A percentile compares a stretch with the other conserved stretches of the same genome.
These are phyloP conservation scores for Leptosphaerulina australis DNA, from an alignment of 2,329 filamentous ascomycete species.

Conservation along the genomic window DNA sequence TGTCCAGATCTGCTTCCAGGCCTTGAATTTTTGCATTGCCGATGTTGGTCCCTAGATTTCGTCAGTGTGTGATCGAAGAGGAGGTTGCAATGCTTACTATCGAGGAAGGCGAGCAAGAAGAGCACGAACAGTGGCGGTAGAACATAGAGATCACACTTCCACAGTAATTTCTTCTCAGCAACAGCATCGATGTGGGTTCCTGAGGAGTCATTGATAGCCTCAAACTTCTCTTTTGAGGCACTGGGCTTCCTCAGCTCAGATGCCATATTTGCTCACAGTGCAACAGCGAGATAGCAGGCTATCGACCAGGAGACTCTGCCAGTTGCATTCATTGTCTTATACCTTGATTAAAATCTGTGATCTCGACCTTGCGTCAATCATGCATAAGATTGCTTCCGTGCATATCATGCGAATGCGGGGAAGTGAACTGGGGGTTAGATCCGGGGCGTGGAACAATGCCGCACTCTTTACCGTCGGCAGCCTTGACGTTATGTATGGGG, in stretches of 20 bases:
- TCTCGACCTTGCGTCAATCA: not conserved
- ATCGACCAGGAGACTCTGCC: not conserved
- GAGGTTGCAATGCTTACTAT: slow-evolving; percentile 31
- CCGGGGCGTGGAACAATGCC: slow-evolving; percentile 3
- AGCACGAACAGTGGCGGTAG: slow-evolving; percentile 57
- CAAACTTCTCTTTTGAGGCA: slow-evolving; percentile 28
- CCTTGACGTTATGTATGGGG: not conserved
- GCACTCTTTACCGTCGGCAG: slow-evolving; percentile 1
- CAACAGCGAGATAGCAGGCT: not conserved
- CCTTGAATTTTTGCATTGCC: slow-evolving; percentile 52
- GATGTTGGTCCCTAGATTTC: slow-evolving; percentile 16
- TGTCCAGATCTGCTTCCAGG: slow-evolving; percentile 46
- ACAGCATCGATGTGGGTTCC: slow-evolving; percentile 39
- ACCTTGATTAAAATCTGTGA: not conserved
- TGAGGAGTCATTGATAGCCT: slow-evolving; percentile 34
- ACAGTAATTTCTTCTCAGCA: slow-evolving; percentile 54
- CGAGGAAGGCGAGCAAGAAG: slow-evolving; percentile 42
- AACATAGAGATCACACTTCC: slow-evolving; percentile 57
- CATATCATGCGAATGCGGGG: slow-evolving; percentile 11
- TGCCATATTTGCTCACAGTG: slow-evolving; percentile 18
- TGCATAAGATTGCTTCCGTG: slow-evolving; percentile 8
- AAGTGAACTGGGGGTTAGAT: slow-evolving; percentile 4
- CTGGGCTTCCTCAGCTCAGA: slow-evolving; percentile 12
- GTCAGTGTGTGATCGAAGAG: not conserved
- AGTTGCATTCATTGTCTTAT: not conserved